Percentiles rank a stretch among this genome's conserved stretches.
phyloP scores from a whole-genome alignment of 108 stramenopile species.

The Pseudonitzschia pungens region DNA sequence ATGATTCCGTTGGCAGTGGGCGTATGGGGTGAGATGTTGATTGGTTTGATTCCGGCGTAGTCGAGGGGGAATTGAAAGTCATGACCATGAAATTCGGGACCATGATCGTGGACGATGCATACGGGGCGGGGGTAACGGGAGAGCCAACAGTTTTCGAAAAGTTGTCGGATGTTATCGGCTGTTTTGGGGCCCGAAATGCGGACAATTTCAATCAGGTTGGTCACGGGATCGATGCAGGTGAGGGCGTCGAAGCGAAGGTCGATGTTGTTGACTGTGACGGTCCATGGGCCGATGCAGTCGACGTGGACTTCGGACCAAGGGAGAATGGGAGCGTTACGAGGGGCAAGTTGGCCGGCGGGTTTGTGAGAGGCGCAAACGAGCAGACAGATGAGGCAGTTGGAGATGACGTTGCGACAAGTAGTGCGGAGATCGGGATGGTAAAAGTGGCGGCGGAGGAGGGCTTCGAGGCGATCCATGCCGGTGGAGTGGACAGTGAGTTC shows the following conservation, averaged over 20 bases:
- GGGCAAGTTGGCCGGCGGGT: neutral
- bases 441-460: neutral
- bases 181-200: slow-evolving; percentile 23
- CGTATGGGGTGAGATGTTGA: slow-evolving; percentile 28
- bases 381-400: neutral
- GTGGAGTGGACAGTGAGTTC: neutral
- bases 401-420: neutral
- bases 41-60: slow-evolving; percentile 14
- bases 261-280: slow-evolving; percentile 15
- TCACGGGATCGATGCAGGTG: slow-evolving; percentile 35
- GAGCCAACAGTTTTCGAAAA: slow-evolving; percentile 30
- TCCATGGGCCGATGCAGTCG: slow-evolving; percentile 47
- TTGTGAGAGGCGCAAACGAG: neutral
- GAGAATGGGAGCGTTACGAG: neutral
- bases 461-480: neutral
- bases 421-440: neutral
- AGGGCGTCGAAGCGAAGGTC: slow-evolving; percentile 29
- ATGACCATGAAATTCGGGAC: slow-evolving; percentile 31
- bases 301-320: slow-evolving; percentile 35
- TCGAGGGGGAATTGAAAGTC: slow-evolving; percentile 28
- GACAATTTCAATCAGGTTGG: slow-evolving; percentile 33
- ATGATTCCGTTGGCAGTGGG: slow-evolving; percentile 42
- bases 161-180: neutral
- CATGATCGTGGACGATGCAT: slow-evolving; percentile 28
- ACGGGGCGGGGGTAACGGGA: slow-evolving; percentile 37